These are phyloP conservation scores for Podospora didyma DNA, from an alignment of 495 filamentous ascomycete species.

Conservation along the genomic window DNA sequence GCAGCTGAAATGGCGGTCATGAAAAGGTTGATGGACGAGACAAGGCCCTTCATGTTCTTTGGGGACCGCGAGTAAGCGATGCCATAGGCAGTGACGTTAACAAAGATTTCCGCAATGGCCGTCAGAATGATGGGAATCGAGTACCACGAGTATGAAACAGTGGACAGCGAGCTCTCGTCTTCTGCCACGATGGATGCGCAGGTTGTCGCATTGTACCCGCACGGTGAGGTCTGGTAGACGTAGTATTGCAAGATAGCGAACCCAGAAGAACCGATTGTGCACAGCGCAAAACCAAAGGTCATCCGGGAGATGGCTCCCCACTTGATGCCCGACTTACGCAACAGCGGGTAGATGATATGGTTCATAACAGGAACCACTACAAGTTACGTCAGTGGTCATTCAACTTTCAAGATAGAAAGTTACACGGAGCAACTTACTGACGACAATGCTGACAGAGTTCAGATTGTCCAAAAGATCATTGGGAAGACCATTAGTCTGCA, in stretches of 20 bases:
- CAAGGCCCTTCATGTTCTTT: conserved; percentile 61
- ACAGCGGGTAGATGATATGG: conserved; percentile 60
- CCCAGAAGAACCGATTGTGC: conserved; percentile 55
- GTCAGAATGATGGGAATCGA: conserved; percentile 43
- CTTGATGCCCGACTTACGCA: conserved; percentile 57
- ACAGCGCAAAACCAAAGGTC: conserved; percentile 65
- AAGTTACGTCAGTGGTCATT: conserved; percentile 17
- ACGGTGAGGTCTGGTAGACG: conserved; percentile 57
- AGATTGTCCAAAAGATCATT: conserved; percentile 74
- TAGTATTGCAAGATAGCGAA: conserved; percentile 67
- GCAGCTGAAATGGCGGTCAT: conserved; percentile 53
- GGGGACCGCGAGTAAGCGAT: conserved; percentile 69
- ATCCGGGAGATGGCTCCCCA: conserved; percentile 71
- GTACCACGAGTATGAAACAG: conserved; percentile 37
- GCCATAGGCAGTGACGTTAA: conserved; percentile 64
- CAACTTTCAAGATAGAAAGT: background rate
- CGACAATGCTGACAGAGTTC: conserved; percentile 67
- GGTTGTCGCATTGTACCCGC: conserved; percentile 40
- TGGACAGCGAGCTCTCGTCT: conserved; percentile 40
- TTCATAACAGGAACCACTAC: conserved; percentile 65
- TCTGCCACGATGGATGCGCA: conserved; percentile 34
- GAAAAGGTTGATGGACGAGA: conserved; percentile 57
- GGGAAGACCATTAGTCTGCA: conserved; percentile 59
- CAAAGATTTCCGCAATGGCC: conserved; percentile 64
- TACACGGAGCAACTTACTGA: conserved; percentile 31